Evolutionary conservation across 2,329 filamentous ascomycete species (phyloP), one percentile per base, ranked within the genome.

Genomic region (Curvularia hawaiiensis): DNA sequence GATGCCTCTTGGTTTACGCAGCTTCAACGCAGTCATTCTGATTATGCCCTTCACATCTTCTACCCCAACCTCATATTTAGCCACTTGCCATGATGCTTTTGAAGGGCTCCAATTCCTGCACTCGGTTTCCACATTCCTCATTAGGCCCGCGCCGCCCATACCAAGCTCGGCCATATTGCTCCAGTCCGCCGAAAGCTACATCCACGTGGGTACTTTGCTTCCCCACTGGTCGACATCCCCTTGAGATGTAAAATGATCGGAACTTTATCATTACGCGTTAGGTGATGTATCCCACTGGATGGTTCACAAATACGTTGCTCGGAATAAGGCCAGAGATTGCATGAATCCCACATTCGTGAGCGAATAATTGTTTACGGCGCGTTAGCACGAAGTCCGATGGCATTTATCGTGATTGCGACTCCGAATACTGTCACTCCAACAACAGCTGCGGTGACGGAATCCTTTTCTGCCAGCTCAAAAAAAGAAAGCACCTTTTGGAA

Each of bases 11-110:
- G 38, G 22, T 33, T 45, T 54, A 22, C 76, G 74, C 8, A 79
- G 58, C 50, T 74, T 73, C 55, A 81, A 49, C 10, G 81, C 78
- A 4, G 77, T 66, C 72, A 82, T 68, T 64, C 76, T 80, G 10
- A 82, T 66, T 7, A 82, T 58, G 9, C 67, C 53, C 12, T 59
- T 39, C 6, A 79, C 64, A 50, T 82, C 75, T 10, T 76, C 70
- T 18, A 4, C 76, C 60, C 39, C 75, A 70, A 58, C 78, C 80
- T 77, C 80, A 81, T 60, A 70, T 78, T 44, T 75, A 76, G 4
- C 78, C 79, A 43, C 30, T 43, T 12, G 43, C 43, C 14, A 50
- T 52, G 26, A 48, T 52, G 9, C 54, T 51, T 49, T 72, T 67
- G 14, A 81, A 64, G 72, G 10, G 79, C 48, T 18, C n/a, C 6